These are phyloP conservation scores for Corylus americana DNA, from an alignment of 306 rosid species.

Conservation along the genomic window DNA sequence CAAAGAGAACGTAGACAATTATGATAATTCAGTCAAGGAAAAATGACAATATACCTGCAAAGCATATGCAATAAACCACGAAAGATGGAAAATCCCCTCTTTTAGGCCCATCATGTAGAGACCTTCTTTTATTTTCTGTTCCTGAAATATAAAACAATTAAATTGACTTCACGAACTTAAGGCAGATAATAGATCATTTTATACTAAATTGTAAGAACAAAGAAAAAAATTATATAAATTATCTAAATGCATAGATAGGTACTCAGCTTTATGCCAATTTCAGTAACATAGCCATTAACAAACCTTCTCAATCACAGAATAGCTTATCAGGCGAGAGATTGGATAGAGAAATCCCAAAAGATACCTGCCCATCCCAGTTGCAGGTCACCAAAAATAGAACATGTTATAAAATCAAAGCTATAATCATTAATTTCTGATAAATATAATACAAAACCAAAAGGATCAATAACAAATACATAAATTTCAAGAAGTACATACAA, in stretches of 20 bases:
- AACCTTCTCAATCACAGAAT: conserved; percentile 90
- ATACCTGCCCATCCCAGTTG: conserved; percentile 64
- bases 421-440: conserved; percentile 9
- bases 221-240: not conserved
- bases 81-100: conserved; percentile 84
- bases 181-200: conserved; percentile 9
- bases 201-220: not conserved
- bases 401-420: conserved; percentile 24
- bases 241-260: conserved; percentile 14
- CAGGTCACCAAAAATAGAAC: conserved; percentile 27
- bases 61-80: conserved; percentile 92
- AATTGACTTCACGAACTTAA: conserved; percentile 29
- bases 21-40: conserved; percentile 8
- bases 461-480: not conserved
- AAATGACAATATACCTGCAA: conserved; percentile 61
- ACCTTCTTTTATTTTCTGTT: conserved; percentile 92
- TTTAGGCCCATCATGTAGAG: conserved; percentile 98
- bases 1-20: conserved; percentile 2
- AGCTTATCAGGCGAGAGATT: conserved; percentile 85
- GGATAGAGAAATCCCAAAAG: conserved; percentile 96
- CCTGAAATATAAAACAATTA: conserved; percentile 52
- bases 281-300: conserved; percentile 29
- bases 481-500: conserved; percentile 54
- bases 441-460: conserved; percentile 18
- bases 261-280: conserved; percentile 27